Percentiles rank a stretch among this genome's conserved stretches.
Evolutionary conservation across 495 filamentous ascomycete genomes (phyloP).

Genomic region (Penicillium lagena): DNA sequence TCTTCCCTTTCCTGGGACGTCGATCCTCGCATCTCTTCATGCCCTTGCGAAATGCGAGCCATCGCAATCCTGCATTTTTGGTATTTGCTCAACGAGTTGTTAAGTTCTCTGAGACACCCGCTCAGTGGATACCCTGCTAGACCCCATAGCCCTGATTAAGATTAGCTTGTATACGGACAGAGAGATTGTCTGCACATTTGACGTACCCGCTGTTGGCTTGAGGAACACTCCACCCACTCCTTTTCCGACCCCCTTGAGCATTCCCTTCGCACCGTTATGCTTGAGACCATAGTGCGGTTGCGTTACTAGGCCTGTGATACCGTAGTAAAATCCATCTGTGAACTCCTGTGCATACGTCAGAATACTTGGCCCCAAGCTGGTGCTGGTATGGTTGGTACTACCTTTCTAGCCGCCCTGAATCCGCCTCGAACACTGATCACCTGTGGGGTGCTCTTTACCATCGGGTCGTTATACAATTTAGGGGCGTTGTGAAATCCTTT

Average conservation of each 20-base stretch:
- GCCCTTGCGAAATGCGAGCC: slow-evolving; percentile 62
- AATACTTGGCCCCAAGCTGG: slow-evolving; percentile 1
- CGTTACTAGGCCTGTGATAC: slow-evolving; percentile 64
- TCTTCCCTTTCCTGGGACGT: slow-evolving; percentile 4
- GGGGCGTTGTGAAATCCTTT: slow-evolving; percentile 79
- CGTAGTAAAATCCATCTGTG: slow-evolving; percentile 61
- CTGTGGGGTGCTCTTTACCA: slow-evolving; percentile 56
- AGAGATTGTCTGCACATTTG: neutral
- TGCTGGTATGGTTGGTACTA: slow-evolving; percentile 8
- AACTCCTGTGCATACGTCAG: slow-evolving; percentile 44
- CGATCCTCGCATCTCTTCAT: slow-evolving; percentile 43
- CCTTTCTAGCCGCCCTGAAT: slow-evolving; percentile 55
- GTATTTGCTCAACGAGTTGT: slow-evolving; percentile 41
- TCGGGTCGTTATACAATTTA: slow-evolving; percentile 66
- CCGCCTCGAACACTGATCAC: slow-evolving; percentile 65
- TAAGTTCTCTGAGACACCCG: slow-evolving; percentile 68
- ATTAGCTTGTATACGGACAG: slow-evolving; percentile 9
- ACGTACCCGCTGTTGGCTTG: slow-evolving; percentile 60
- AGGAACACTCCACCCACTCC: slow-evolving; percentile 65
- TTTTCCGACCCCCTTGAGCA: slow-evolving; percentile 70
- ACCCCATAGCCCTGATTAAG: slow-evolving; percentile 44
- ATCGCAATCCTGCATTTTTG: slow-evolving; percentile 4
- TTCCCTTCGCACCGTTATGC: slow-evolving; percentile 63
- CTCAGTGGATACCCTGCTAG: slow-evolving; percentile 69
- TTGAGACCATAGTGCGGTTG: slow-evolving; percentile 62